These are phyloP conservation scores for Dictyostelium capitatum DNA, from an alignment of 78 protist genomes.

Conservation along the genomic window DNA sequence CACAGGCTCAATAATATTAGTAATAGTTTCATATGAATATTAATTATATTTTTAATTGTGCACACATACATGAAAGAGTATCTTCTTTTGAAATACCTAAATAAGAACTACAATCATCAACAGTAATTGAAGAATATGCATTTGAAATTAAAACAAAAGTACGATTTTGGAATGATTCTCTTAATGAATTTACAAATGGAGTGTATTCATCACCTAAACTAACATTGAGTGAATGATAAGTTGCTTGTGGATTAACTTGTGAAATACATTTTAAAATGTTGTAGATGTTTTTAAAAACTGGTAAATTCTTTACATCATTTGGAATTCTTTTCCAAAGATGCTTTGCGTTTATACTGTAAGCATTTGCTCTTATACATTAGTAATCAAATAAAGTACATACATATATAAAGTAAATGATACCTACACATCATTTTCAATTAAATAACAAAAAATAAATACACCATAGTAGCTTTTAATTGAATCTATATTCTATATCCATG, in stretches of 20 bases:
- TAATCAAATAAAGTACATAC: background rate
- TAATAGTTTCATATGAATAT: too few species aligned
- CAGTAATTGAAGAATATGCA: conserved; percentile 34
- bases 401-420: background rate
- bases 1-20: too few species aligned
- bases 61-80: conserved; percentile 15
- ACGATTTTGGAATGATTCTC: conserved; percentile 55
- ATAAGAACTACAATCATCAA: conserved; percentile 38
- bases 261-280: conserved; percentile 12
- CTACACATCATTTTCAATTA: conserved; percentile 53
- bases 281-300: conserved; percentile 34
- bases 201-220: conserved; percentile 31
- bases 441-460: conserved; percentile 24
- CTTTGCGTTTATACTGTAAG: conserved; percentile 34
- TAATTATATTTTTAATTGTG: too few species aligned
- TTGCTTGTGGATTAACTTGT: conserved; percentile 7
- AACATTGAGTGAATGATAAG: background rate
- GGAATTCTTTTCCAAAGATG: conserved; percentile 63
- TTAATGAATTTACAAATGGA: conserved; percentile 22
- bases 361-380: background rate
- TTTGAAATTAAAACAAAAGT: conserved; percentile 49
- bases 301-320: conserved; percentile 20
- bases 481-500: conserved; percentile 6
- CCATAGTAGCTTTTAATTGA: conserved; percentile 12
- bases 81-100: conserved; percentile 67